Evolutionary conservation across 495 filamentous ascomycete genomes (phyloP).

Genomic region (Aspergillus baeticus): DNA sequence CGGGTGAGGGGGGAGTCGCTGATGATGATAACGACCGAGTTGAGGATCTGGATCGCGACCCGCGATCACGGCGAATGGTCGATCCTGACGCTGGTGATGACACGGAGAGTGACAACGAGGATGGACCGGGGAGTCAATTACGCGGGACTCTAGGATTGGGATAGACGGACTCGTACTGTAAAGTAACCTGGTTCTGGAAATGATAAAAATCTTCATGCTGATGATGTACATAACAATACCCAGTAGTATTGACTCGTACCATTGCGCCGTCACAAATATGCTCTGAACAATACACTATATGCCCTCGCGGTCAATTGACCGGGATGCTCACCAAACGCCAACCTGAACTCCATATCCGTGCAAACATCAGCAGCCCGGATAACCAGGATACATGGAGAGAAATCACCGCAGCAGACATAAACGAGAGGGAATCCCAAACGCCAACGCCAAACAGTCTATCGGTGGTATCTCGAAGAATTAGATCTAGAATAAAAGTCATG

Average conservation of each 20-base stretch:
- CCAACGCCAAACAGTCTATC: constrained; percentile 40
- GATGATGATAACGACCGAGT: constrained; percentile 65
- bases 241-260: background rate
- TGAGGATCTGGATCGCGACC: constrained; percentile 53
- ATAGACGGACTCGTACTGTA: constrained; percentile 5
- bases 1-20: constrained; percentile 35
- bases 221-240: constrained; percentile 11
- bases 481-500: constrained; percentile 10
- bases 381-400: background rate
- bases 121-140: constrained; percentile 43
- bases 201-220: background rate
- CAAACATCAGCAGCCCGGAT: background rate
- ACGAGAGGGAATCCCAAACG: constrained; percentile 21
- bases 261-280: constrained; percentile 3
- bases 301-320: background rate
- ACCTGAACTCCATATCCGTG: constrained; percentile 3
- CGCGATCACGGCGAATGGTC: constrained; percentile 26
- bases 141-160: constrained; percentile 42
- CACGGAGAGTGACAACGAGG: constrained; percentile 42
- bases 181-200: background rate
- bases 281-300: background rate
- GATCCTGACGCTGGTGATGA: constrained; percentile 42
- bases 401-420: background rate
- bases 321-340: background rate
- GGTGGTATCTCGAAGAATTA: constrained; percentile 38